Base-by-base conservation (phyloP, 2,329 filamentous ascomycete genomes). In the Xylariaceae sp. region DNA sequence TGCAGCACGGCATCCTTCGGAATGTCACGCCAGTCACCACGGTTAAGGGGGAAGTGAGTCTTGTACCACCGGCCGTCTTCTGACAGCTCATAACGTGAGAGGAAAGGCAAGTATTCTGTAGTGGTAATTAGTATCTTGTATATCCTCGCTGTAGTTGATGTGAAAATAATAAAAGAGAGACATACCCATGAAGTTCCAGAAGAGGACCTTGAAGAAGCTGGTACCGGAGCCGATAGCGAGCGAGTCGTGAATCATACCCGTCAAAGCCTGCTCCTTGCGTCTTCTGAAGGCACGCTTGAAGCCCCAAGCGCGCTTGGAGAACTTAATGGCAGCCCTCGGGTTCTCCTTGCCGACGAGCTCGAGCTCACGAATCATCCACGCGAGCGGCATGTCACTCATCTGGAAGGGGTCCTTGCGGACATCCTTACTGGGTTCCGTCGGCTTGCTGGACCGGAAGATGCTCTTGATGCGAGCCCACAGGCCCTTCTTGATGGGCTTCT, bases 361-460 rank as follows among this genome's bases (percentile, higher is more conserved):
- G 3, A 81, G 69, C 63, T 82, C 79, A 1, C 75, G 73, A 44
- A 82, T 76, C 80, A 82, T 82, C 80, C 80, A 82, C 7, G 75
- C 75, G 1, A 82, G 70, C 1, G 80, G 75, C 17, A 81, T 74
- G 60, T 82, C 79, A 23, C 78, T 81, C 69, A 82, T 71, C 67
- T 78, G 76, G 45, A 77, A 69, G 0, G 67, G 70, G 18, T 77
- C 75, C 0, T 65, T 52, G 1, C 67, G 60, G 1, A 75, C 59
- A 15, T 75, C 69, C 34, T 63, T 66, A 51, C 65, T 73, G 2
- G 73, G 63, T 49, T 67, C 67, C 1, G 67, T 69, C 4, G 73
- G 56, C 60, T 70, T 74, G 18, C 72, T 68, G 1, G 73, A 72
- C 0, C 65, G 71, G 65, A 70, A 77, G 50, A 76, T 63, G 51